phyloP scores from a whole-genome alignment of 2,329 filamentous ascomycete species.

The Ascochyta viciae-villosae region DNA sequence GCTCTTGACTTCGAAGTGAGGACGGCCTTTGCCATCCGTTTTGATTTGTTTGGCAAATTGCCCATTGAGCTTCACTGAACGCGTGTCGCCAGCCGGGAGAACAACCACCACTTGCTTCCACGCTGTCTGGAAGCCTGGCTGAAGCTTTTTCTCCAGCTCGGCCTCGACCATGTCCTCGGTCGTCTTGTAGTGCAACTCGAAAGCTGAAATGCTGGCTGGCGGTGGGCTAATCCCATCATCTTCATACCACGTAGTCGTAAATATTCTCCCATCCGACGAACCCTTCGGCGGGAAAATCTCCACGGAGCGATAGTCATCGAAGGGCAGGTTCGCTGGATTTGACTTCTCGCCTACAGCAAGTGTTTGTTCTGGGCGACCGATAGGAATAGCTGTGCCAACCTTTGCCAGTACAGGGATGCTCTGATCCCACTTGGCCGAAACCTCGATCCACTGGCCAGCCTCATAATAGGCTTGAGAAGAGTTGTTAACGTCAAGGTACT shows the following conservation, averaged over 20 bases:
- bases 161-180: constrained; percentile 56
- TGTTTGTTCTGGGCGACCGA: constrained; percentile 61
- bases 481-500: constrained; percentile 70
- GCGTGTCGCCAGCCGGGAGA: constrained; percentile 58
- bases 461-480: constrained; percentile 65
- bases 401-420: constrained; percentile 64
- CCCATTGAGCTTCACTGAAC: constrained; percentile 42
- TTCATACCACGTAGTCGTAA: constrained; percentile 60
- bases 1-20: background rate
- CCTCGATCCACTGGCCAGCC: constrained; percentile 61
- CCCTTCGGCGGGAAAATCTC: constrained; percentile 64
- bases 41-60: constrained; percentile 3
- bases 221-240: constrained; percentile 63
- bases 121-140: constrained; percentile 54
- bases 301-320: constrained; percentile 63
- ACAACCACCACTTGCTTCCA: constrained; percentile 61
- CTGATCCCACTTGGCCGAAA: constrained; percentile 59
- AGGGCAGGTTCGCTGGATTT: constrained; percentile 54
- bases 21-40: constrained; percentile 15
- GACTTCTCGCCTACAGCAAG: constrained; percentile 58
- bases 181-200: constrained; percentile 36
- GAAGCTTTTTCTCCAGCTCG: constrained; percentile 49
- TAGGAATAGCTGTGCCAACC: constrained; percentile 61
- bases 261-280: constrained; percentile 44
- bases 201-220: constrained; percentile 38